These are phyloP conservation scores for Fusarium decemcellulare DNA, from an alignment of 2,329 filamentous ascomycete species.

Conservation along the genomic window DNA sequence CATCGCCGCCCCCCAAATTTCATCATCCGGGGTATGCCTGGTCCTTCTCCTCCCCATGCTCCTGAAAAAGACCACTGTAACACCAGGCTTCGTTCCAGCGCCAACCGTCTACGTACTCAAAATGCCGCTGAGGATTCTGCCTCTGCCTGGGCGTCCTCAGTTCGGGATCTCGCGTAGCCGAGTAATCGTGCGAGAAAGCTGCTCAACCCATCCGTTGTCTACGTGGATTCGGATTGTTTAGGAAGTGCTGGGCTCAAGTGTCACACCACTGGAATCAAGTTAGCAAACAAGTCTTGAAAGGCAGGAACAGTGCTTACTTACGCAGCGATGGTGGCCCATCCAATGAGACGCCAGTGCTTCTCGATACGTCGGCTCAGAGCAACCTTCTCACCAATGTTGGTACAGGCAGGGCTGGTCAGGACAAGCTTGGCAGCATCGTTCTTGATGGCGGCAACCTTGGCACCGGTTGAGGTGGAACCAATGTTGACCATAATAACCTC, in stretches of 20 bases:
- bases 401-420: slow-evolving; percentile 94
- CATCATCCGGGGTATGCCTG: slow-evolving; percentile 20
- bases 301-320: slow-evolving; percentile 56
- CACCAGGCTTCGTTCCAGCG: slow-evolving; percentile 45
- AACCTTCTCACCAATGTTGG: slow-evolving; percentile 98
- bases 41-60: slow-evolving; percentile 30
- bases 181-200: slow-evolving; percentile 41
- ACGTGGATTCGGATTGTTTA: slow-evolving; percentile 47
- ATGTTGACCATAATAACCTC: slow-evolving; percentile 99
- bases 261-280: slow-evolving; percentile 62
- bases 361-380: slow-evolving; percentile 96
- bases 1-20: slow-evolving; percentile 26
- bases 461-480: slow-evolving; percentile 95
- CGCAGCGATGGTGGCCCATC: slow-evolving; percentile 87
- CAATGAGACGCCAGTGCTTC: slow-evolving; percentile 98
- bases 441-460: slow-evolving; percentile 97
- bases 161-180: slow-evolving; percentile 38
- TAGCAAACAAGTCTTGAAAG: slow-evolving; percentile 2
- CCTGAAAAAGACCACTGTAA: slow-evolving; percentile 42
- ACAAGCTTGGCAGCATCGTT: slow-evolving; percentile 97
- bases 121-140: slow-evolving; percentile 40
- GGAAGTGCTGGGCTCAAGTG: slow-evolving; percentile 65
- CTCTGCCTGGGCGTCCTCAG: slow-evolving; percentile 38
- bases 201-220: slow-evolving; percentile 34
- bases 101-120: slow-evolving; percentile 45